phyloP scores from a whole-genome alignment of 495 filamentous ascomycete genomes.

The Xylaria longipes region DNA sequence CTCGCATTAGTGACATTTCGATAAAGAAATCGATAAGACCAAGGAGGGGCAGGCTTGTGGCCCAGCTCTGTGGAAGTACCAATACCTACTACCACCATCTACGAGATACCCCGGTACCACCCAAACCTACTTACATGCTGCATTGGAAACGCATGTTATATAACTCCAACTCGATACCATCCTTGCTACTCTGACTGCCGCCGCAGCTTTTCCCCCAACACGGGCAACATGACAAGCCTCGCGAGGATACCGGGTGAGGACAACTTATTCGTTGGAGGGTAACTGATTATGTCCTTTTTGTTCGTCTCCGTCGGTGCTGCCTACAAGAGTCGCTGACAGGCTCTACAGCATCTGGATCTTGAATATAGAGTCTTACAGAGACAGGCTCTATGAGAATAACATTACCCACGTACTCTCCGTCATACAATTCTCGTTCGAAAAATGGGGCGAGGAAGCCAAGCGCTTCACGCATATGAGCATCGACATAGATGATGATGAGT shows the following conservation, averaged over 20 bases:
- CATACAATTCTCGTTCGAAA: slow-evolving; percentile 49
- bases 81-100: not conserved
- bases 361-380: slow-evolving; percentile 57
- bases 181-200: not conserved
- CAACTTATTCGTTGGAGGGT: slow-evolving; percentile 87
- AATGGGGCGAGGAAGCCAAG: slow-evolving; percentile 48
- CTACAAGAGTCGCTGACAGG: slow-evolving; percentile 34
- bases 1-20: slow-evolving; percentile 24
- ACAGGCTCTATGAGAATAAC: slow-evolving; percentile 69
- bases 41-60: not conserved
- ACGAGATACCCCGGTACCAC: not conserved
- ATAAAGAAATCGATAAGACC: slow-evolving; percentile 22
- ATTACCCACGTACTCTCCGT: slow-evolving; percentile 95
- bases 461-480: slow-evolving; percentile 75
- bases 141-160: not conserved
- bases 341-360: slow-evolving; percentile 74
- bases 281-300: slow-evolving; percentile 41
- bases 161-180: not conserved
- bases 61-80: not conserved
- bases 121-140: not conserved
- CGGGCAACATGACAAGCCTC: slow-evolving; percentile 23
- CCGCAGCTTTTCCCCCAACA: not conserved
- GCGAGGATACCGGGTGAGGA: slow-evolving; percentile 46
- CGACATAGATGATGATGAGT: slow-evolving; percentile 85
- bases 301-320: slow-evolving; percentile 13